Evolutionary conservation across 371 early-diverging fungal species (phyloP).

Genomic region (Batrachochytrium dendrobatidis): DNA sequence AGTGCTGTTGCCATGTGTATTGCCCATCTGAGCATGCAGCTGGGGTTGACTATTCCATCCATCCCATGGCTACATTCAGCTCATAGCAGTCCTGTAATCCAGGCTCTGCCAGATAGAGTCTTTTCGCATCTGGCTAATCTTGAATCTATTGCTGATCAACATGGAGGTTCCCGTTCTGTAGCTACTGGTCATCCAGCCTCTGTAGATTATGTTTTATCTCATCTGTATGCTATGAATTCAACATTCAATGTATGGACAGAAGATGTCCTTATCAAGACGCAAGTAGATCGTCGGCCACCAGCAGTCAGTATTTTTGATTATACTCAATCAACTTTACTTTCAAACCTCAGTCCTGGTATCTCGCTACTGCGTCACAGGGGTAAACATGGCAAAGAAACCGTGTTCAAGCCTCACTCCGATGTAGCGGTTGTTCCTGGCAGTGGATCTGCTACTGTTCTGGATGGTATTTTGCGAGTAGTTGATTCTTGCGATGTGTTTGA

Average conservation of each 20-base stretch:
- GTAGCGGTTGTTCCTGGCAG: conserved; percentile 3
- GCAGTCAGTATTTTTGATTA: not conserved
- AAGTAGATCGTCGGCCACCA: conserved; percentile 5
- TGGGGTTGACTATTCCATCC: too few species aligned
- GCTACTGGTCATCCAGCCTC: conserved; percentile 9
- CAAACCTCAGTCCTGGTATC: not conserved
- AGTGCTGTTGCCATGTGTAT: too few species aligned
- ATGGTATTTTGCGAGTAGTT: not conserved
- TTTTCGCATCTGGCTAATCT: conserved; percentile 2
- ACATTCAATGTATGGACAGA: conserved; percentile 2
- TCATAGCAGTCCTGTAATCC: too few species aligned
- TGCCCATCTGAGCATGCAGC: too few species aligned
- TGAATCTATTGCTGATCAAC: conserved; percentile 7
- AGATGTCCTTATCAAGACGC: conserved; percentile 1
- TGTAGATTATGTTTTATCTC: conserved; percentile 7
- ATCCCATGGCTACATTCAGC: too few species aligned
- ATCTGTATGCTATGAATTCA: not conserved
- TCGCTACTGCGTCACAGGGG: not conserved
- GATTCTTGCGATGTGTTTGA: not conserved
- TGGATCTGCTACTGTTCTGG: conserved; percentile 6
- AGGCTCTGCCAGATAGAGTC: conserved; percentile 1
- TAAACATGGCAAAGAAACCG: not conserved
- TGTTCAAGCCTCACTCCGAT: not conserved
- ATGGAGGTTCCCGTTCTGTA: conserved; percentile 12
- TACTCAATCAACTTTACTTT: not conserved